phyloP scores from a whole-genome alignment of 352 stramenopile genomes.

The Phytophthora litchii region DNA sequence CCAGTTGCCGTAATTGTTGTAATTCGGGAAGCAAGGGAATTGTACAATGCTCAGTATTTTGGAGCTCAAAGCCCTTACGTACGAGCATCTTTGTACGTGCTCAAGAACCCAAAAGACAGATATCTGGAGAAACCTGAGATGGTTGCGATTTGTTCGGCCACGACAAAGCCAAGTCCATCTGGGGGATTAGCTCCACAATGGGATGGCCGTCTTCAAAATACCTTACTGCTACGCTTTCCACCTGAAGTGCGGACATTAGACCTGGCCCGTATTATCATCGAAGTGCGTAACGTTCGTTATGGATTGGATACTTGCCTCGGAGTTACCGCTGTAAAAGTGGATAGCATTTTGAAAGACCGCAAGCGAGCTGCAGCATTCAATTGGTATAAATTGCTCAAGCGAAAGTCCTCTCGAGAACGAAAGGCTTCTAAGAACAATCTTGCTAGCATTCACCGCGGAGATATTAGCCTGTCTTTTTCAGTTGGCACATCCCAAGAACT shows the following conservation, averaged over 20 bases:
- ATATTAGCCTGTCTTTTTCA: conserved; percentile 82
- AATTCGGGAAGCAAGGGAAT: conserved; percentile 73
- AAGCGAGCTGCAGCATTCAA: conserved; percentile 84
- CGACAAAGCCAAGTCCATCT: conserved; percentile 79
- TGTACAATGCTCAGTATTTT: conserved; percentile 90
- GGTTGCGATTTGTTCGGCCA: conserved; percentile 74
- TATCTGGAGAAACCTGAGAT: conserved; percentile 83
- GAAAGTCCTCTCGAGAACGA: conserved; percentile 66
- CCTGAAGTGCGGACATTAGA: conserved; percentile 63
- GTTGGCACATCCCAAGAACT: conserved; percentile 86
- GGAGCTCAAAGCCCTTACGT: conserved; percentile 88
- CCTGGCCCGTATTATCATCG: conserved; percentile 81
- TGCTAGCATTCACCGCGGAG: conserved; percentile 70
- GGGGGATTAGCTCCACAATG: conserved; percentile 78
- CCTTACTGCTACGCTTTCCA: conserved; percentile 74
- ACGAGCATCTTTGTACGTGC: conserved; percentile 75
- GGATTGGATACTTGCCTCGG: conserved; percentile 87
- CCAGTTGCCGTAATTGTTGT: conserved; percentile 85
- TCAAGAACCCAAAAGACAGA: conserved; percentile 83
- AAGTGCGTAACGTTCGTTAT: conserved; percentile 86
- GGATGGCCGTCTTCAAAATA: conserved; percentile 81
- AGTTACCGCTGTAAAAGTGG: conserved; percentile 81
- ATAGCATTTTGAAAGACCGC: conserved; percentile 79
- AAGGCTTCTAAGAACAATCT: conserved; percentile 49
- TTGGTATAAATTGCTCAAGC: conserved; percentile 88